These are phyloP conservation scores for Sclerotinia spermophila DNA, from an alignment of 2,329 filamentous ascomycete genomes.

Conservation along the genomic window DNA sequence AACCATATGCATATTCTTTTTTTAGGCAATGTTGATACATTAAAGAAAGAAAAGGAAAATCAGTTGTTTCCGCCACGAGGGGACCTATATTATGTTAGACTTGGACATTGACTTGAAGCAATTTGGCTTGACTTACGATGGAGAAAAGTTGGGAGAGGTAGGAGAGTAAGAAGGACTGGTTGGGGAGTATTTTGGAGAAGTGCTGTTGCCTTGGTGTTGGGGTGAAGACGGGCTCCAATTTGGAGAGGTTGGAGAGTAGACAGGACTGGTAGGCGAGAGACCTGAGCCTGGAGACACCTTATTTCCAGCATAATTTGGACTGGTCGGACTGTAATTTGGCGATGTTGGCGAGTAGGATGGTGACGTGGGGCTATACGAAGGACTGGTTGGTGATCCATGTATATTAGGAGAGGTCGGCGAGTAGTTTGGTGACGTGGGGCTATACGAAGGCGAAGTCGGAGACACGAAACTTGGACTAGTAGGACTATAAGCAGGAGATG, in stretches of 20 bases:
- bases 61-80: slow-evolving; percentile 28
- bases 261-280: slow-evolving; percentile 34
- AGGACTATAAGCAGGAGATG: slow-evolving; percentile 37
- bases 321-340: slow-evolving; percentile 35
- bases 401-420: slow-evolving; percentile 35
- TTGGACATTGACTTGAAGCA: neutral
- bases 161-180: slow-evolving; percentile 32
- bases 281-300: slow-evolving; percentile 33
- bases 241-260: slow-evolving; percentile 35
- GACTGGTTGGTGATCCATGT: slow-evolving; percentile 33
- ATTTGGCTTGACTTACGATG: slow-evolving; percentile 25
- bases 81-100: slow-evolving; percentile 27
- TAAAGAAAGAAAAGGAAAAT: slow-evolving; percentile 18
- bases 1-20: slow-evolving; percentile 25
- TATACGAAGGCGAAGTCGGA: slow-evolving; percentile 66
- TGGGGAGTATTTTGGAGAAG: slow-evolving; percentile 41
- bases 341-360: slow-evolving; percentile 36
- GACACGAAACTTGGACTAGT: slow-evolving; percentile 39
- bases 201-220: slow-evolving; percentile 28
- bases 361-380: slow-evolving; percentile 35
- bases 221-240: slow-evolving; percentile 36
- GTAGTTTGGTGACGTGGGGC: slow-evolving; percentile 47
- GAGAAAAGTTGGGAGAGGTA: slow-evolving; percentile 34
- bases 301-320: slow-evolving; percentile 31
- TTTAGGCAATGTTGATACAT: slow-evolving; percentile 33